Evolutionary conservation across 148 eudicot genomes (phyloP).

Genomic region (Nepenthes mirabilis): DNA sequence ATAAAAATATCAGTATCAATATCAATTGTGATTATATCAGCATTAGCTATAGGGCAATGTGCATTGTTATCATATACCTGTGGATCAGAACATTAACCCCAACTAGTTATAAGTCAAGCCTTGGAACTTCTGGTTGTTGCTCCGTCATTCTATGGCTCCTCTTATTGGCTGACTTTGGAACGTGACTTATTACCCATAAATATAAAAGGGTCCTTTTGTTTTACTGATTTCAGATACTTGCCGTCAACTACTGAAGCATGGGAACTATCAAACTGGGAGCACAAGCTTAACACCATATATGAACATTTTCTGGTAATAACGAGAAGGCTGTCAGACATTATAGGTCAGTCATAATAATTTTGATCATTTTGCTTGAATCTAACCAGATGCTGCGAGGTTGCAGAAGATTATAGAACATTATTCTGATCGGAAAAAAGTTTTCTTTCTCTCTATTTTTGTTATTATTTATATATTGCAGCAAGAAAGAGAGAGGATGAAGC

Average conservation of each 20-base stretch:
- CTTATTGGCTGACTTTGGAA: neutral
- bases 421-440: neutral
- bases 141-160: neutral
- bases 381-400: neutral
- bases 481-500: slow-evolving; percentile 30
- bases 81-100: too few relatives aligned
- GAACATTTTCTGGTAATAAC: slow-evolving; percentile 32
- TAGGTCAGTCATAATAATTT: slow-evolving; percentile 17
- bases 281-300: slow-evolving; percentile 38
- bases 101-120: too few relatives aligned
- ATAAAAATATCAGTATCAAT: too few relatives aligned
- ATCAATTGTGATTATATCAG: too few relatives aligned
- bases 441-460: neutral
- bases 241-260: slow-evolving; percentile 30
- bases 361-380: neutral
- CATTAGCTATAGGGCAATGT: too few relatives aligned
- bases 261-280: slow-evolving; percentile 51
- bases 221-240: slow-evolving; percentile 16
- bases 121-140: too few relatives aligned
- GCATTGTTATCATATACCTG: too few relatives aligned
- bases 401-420: neutral
- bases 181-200: neutral
- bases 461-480: slow-evolving; percentile 17
- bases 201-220: neutral
- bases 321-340: slow-evolving; percentile 16